Percentiles rank a stretch among this genome's conserved stretches.
These are phyloP conservation scores for Diplodia intermedia DNA, from an alignment of 2,329 filamentous ascomycete species.

Conservation along the genomic window DNA sequence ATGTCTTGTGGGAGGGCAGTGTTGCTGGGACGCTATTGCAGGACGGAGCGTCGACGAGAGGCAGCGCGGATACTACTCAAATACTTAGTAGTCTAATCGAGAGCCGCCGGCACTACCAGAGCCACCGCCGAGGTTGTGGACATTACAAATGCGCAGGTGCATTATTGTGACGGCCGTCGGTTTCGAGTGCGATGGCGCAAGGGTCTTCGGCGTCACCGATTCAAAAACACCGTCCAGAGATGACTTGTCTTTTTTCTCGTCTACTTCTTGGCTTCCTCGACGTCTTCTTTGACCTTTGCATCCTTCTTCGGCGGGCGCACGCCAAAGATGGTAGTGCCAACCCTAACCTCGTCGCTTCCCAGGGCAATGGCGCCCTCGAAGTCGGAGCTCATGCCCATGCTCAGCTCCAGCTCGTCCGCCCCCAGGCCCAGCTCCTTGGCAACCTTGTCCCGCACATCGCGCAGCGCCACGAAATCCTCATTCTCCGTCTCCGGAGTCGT, in stretches of 20 bases:
- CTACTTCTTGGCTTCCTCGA: conserved; percentile 30
- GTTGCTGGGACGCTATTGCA: conserved; percentile 3
- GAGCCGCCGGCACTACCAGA: not conserved
- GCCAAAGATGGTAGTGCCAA: conserved; percentile 95
- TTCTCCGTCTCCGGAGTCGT: conserved; percentile 79
- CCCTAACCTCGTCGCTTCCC: conserved; percentile 87
- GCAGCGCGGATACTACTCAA: not conserved
- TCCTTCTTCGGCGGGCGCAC: conserved; percentile 78
- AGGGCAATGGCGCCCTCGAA: conserved; percentile 85
- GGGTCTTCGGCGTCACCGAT: not conserved
- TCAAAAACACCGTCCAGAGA: not conserved
- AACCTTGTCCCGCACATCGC: conserved; percentile 74
- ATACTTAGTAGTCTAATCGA: no score
- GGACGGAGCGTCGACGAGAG: not conserved
- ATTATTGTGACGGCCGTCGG: not conserved
- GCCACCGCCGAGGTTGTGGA: conserved; percentile 1
- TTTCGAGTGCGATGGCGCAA: not conserved
- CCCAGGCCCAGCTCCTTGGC: conserved; percentile 64
- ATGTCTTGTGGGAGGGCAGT: not conserved
- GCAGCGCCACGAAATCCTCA: conserved; percentile 80
- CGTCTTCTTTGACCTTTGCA: conserved; percentile 65
- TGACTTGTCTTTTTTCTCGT: conserved; percentile 5
- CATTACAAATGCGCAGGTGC: not conserved
- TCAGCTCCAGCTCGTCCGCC: conserved; percentile 75
- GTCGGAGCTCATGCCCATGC: conserved; percentile 99